Conservation (phyloP, 306 rosid species). For the Pyrus pyrifolia region DNA sequence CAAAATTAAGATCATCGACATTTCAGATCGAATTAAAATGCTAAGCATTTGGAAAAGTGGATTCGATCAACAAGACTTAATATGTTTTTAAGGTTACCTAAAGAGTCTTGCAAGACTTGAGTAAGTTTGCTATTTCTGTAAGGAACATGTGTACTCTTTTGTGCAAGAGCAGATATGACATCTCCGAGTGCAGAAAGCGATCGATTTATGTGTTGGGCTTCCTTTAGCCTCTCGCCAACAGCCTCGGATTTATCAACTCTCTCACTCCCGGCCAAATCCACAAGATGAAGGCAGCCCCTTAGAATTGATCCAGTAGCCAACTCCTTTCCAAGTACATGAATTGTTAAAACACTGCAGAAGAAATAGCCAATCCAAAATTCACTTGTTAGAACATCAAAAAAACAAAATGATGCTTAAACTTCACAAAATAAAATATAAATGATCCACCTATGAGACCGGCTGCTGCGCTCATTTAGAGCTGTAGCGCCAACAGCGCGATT, state of each 20-base stretch:
- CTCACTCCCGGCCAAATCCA: slow-evolving; percentile 98
- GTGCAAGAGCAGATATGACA: slow-evolving; percentile 95
- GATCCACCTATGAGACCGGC: slow-evolving; percentile 86
- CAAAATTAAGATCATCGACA: background rate
- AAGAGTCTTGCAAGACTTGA: slow-evolving; percentile 91
- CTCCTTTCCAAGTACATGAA: slow-evolving; percentile 86
- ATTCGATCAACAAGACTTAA: background rate
- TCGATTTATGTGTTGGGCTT: slow-evolving; percentile 90
- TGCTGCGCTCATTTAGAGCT: slow-evolving; percentile 90
- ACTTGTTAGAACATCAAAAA: background rate
- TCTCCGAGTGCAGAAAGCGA: slow-evolving; percentile 98
- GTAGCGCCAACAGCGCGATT: slow-evolving; percentile 95
- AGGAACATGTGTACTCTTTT: slow-evolving; percentile 82
- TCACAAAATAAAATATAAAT: background rate
- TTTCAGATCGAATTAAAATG: background rate
- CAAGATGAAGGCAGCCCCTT: slow-evolving; percentile 91
- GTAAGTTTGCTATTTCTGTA: slow-evolving; percentile 97
- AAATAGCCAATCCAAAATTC: slow-evolving; percentile 10
- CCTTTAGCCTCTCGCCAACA: slow-evolving; percentile 89
- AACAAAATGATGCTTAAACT: background rate
- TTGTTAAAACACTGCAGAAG: slow-evolving; percentile 72
- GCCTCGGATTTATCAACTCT: slow-evolving; percentile 98
- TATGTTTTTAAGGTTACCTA: slow-evolving; percentile 44
- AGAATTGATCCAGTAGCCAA: slow-evolving; percentile 58
- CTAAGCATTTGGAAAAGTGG: background rate